phyloP scores from a whole-genome alignment of 345 rosid genomes.

The Mangifera indica region DNA sequence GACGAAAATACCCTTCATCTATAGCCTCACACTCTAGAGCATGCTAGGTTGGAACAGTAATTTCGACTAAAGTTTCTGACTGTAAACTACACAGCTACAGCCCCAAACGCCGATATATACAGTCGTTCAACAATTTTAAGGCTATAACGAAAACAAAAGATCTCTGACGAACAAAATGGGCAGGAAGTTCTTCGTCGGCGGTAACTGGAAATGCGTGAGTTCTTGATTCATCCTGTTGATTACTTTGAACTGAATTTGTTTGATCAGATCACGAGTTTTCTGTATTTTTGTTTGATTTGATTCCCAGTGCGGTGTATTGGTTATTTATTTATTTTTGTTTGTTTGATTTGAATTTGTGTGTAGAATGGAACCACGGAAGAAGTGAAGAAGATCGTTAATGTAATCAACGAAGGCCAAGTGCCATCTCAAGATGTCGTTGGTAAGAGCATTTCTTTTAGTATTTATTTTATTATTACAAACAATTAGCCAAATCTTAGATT shows the following conservation, averaged over 20 bases:
- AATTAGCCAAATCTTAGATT: too few species aligned
- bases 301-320: not conserved
- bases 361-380: constrained; percentile 88
- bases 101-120: too few species aligned
- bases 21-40: not conserved
- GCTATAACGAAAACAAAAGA: not conserved
- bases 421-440: constrained; percentile 81
- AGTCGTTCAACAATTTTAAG: not conserved
- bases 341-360: constrained; percentile 16
- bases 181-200: constrained; percentile 88
- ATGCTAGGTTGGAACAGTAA: constrained; percentile 8
- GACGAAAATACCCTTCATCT: constrained; percentile 20
- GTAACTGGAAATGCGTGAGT: constrained; percentile 98
- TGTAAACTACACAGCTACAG: too few species aligned
- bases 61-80: not conserved
- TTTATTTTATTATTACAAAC: not conserved
- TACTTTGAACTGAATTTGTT: not conserved
- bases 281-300: not conserved
- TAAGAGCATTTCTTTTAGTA: constrained; percentile 25
- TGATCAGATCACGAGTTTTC: constrained; percentile 1
- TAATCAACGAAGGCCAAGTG: constrained; percentile 64
- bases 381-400: constrained; percentile 82
- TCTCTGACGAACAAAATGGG: constrained; percentile 45
- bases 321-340: not conserved
- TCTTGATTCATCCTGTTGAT: not conserved